Evolutionary conservation across 2,329 filamentous ascomycete species (phyloP).

Genomic region (Sclerotinia subarctica): DNA sequence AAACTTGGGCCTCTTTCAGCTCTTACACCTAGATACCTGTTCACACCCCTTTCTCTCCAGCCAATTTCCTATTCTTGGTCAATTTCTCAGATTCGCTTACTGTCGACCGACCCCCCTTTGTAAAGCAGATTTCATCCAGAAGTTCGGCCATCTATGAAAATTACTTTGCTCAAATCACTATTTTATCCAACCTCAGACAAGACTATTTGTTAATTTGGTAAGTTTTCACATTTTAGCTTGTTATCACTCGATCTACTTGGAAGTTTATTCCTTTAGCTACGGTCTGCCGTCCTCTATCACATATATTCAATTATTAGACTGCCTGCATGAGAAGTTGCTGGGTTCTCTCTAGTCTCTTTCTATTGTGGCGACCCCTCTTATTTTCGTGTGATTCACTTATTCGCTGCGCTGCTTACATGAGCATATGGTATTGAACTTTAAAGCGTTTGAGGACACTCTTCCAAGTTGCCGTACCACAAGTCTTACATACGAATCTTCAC

Average conservation of each 20-base stretch:
- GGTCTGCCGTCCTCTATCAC: neutral
- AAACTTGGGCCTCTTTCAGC: constrained; percentile 12
- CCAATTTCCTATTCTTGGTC: neutral
- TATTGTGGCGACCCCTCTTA: neutral
- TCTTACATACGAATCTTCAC: neutral
- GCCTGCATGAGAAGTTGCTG: neutral
- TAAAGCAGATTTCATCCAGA: neutral
- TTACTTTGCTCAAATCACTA: neutral
- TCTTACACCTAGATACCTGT: constrained; percentile 2
- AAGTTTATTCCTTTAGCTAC: neutral
- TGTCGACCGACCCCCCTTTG: constrained; percentile 9
- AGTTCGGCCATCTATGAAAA: neutral
- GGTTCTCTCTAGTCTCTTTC: neutral
- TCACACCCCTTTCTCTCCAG: neutral
- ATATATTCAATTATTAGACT: neutral
- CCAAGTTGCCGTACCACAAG: neutral
- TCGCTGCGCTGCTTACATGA: constrained; percentile 4
- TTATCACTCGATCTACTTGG: neutral
- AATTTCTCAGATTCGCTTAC: constrained; percentile 10
- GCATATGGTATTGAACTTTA: neutral
- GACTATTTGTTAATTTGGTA: neutral
- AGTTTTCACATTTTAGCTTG: neutral
- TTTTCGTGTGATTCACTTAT: constrained; percentile 6
- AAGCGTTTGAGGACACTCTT: neutral
- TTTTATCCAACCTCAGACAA: neutral